phyloP scores from a whole-genome alignment of 148 eudicot genomes.

The Persicaria tinctoria region DNA sequence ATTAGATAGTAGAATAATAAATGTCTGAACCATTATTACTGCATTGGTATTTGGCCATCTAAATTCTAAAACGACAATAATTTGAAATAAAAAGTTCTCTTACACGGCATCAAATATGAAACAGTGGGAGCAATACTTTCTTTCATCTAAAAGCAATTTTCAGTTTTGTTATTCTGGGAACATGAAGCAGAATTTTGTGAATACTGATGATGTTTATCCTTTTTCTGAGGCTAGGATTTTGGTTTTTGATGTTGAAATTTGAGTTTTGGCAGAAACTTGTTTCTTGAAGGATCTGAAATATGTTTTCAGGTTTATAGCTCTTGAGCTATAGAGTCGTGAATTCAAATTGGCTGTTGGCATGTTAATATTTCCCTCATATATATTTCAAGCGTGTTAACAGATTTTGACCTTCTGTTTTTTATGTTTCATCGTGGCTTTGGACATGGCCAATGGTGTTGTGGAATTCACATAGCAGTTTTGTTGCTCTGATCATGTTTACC shows the following conservation, averaged over 20 bases:
- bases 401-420: slow-evolving; percentile 12
- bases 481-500: background rate
- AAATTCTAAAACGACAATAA: too few species aligned
- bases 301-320: background rate
- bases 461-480: background rate
- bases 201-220: background rate
- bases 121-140: too few species aligned
- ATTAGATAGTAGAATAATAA: too few species aligned
- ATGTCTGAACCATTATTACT: too few species aligned
- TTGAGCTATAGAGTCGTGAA: too few species aligned
- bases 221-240: background rate
- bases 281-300: background rate
- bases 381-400: background rate
- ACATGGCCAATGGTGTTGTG: background rate
- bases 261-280: background rate
- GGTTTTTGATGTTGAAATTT: background rate
- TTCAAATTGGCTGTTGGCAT: too few species aligned
- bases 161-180: background rate
- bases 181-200: background rate
- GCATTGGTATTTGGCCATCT: too few species aligned
- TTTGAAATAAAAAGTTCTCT: too few species aligned
- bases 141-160: too few species aligned
- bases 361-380: background rate
- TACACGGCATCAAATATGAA: too few species aligned
- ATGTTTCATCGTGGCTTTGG: background rate